Evolutionary conservation across 2,329 filamentous ascomycete genomes (phyloP).

Genomic region (Exophiala sideris): DNA sequence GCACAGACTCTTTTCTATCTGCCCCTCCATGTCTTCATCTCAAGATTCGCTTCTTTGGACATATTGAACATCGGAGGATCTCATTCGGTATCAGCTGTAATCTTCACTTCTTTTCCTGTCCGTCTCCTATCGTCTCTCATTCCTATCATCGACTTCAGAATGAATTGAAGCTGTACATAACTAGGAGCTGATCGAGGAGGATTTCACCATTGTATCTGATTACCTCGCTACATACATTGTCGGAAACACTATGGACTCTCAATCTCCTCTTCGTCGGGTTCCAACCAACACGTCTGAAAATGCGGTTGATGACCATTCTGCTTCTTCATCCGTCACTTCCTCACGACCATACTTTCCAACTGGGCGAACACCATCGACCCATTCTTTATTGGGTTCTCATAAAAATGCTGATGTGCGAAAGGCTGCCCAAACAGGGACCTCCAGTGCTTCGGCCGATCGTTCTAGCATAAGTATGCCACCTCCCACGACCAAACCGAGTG

Average conservation of each 20-base stretch:
- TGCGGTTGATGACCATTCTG: conserved; percentile 18
- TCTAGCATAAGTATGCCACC: conserved; percentile 65
- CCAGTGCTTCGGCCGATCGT: conserved; percentile 56
- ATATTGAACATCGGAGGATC: too few relatives aligned
- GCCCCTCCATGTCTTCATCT: background rate
- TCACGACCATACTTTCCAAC: conserved; percentile 1
- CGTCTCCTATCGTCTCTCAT: conserved; percentile 1
- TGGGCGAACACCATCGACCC: conserved; percentile 26
- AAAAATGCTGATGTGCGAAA: conserved; percentile 38
- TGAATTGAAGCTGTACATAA: background rate
- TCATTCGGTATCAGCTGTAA: too few relatives aligned
- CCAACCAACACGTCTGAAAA: conserved; percentile 20
- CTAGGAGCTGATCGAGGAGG: background rate
- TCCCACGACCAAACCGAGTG: conserved; percentile 38
- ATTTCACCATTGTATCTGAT: background rate
- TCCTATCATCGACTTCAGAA: background rate
- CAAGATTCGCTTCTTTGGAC: background rate
- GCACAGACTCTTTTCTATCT: background rate
- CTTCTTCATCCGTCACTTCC: conserved; percentile 18
- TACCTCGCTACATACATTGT: background rate
- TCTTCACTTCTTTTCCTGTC: background rate
- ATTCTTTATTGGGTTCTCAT: conserved; percentile 47
- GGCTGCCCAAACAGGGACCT: conserved; percentile 61
- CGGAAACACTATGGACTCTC: conserved; percentile 10
- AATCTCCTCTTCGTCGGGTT: conserved; percentile 19